Conservation (phyloP, 768 basidiomycete species). For the Boletus barrowsii region DNA sequence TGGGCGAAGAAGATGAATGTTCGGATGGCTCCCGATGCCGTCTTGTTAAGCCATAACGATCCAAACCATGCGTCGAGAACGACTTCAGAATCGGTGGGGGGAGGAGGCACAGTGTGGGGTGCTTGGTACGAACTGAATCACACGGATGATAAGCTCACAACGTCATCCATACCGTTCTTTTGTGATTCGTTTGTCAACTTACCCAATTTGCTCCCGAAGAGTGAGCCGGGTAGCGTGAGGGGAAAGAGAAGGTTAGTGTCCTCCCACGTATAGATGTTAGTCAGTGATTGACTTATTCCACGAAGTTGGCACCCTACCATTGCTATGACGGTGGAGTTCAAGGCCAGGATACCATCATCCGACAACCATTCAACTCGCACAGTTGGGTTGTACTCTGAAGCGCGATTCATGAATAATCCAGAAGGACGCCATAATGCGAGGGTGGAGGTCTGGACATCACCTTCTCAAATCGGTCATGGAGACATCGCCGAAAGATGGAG, state of each 20-base stretch:
- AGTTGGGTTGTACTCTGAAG: conserved; percentile 53
- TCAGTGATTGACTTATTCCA: neutral
- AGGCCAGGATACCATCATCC: conserved; percentile 52
- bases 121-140: conserved; percentile 50
- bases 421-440: conserved; percentile 56
- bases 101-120: conserved; percentile 56
- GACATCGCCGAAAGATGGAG: conserved; percentile 47
- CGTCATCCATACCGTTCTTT: conserved; percentile 51
- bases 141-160: conserved; percentile 44
- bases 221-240: conserved; percentile 35
- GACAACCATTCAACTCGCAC: conserved; percentile 45
- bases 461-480: conserved; percentile 50
- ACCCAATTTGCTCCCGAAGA: conserved; percentile 45
- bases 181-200: conserved; percentile 52
- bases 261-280: neutral
- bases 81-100: conserved; percentile 41
- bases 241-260: conserved; percentile 13
- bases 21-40: conserved; percentile 39
- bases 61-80: conserved; percentile 38
- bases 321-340: conserved; percentile 60
- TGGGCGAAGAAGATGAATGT: conserved; percentile 39
- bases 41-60: conserved; percentile 39
- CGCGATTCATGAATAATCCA: conserved; percentile 52
- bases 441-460: conserved; percentile 67
- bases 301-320: conserved; percentile 64